Base-by-base conservation (phyloP, 2,329 filamentous ascomycete species). In the Colletotrichum brevisporum region DNA sequence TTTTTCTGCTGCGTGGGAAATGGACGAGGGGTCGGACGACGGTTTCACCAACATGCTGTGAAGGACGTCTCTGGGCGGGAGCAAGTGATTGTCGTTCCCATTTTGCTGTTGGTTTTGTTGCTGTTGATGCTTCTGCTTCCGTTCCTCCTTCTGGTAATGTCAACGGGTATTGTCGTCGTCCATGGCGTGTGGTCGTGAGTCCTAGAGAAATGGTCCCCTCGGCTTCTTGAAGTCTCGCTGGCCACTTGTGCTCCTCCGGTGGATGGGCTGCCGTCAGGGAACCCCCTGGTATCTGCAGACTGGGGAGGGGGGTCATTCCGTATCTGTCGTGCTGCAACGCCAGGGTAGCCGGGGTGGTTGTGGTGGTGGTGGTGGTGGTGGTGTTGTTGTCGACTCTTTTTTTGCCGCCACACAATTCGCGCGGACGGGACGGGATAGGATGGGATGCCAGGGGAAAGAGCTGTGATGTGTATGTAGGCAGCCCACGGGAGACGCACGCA, bases 271-370 rank as follows among this genome's bases (percentile, higher is more conserved):
- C 51, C 16, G 52, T 45, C 67, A 67, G 54, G 67, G 67, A 69
- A 61, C 4, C 43, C 62, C 62, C 67, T 69, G 67, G 56, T 62
- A 69, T 69, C 67, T 66, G 55, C 67, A 66, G 55, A 66, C 62
- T 52, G 60, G 58, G 52, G 26, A 54, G 63, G 63, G 63, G 63
- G 63, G 45, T 41, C 27, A 63, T 63, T 70, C 64, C 62, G 67
- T 66, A 69, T 69, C 67, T 69, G 67, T 66, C 56, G 67, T 69
- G 67, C 62, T 69, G 66, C 67, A 61, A 69, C 67, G 51, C 67
- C 62, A 61, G 62, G 51, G 24, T 43, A 51, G 56, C 67, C 66
- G 45, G 62, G 67, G 43, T 51, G 54, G 36, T 57, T 13, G 31
- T 36, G 39, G n/a, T n/a, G n/a, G n/a, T n/a, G n/a, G n/a, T n/a